A percentile compares a stretch with the other conserved stretches of the same genome.
Conservation (phyloP, 805 yeast genomes). For the Starmera quercuum region DNA sequence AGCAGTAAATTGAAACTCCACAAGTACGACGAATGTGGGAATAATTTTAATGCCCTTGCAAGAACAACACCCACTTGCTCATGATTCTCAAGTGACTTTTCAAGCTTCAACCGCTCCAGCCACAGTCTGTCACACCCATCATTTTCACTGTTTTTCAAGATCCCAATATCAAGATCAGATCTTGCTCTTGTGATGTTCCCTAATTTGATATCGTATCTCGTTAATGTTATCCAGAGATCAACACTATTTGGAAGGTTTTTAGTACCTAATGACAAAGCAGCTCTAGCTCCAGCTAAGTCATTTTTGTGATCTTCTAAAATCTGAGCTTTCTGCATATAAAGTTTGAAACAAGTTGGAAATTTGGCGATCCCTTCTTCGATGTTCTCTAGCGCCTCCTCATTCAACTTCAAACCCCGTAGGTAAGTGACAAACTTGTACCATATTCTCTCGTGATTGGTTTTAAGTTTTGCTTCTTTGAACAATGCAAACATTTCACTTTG, state of each 20-base stretch:
- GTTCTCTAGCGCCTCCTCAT: slow-evolving; percentile 30
- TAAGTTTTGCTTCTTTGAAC: slow-evolving; percentile 30
- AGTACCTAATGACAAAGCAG: slow-evolving; percentile 40
- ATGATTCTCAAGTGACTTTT: slow-evolving; percentile 38
- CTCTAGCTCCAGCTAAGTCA: slow-evolving; percentile 34
- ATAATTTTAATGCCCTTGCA: slow-evolving; percentile 47
- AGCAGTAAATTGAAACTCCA: slow-evolving; percentile 57
- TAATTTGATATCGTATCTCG: slow-evolving; percentile 34
- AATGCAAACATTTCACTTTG: slow-evolving; percentile 27
- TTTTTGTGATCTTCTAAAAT: slow-evolving; percentile 27
- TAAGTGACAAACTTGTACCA: slow-evolving; percentile 57
- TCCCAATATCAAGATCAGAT: slow-evolving; percentile 62
- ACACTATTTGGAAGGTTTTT: slow-evolving; percentile 35
- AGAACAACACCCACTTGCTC: slow-evolving; percentile 47
- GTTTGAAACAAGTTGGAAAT: slow-evolving; percentile 44
- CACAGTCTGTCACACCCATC: slow-evolving; percentile 41
- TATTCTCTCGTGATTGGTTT: slow-evolving; percentile 35
- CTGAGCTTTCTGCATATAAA: slow-evolving; percentile 61
- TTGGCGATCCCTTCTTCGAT: slow-evolving; percentile 37
- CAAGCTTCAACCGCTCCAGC: slow-evolving; percentile 52
- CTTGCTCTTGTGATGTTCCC: slow-evolving; percentile 52
- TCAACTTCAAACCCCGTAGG: slow-evolving; percentile 31
- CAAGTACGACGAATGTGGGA: slow-evolving; percentile 50
- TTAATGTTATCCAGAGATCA: slow-evolving; percentile 47
- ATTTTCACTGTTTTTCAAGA: slow-evolving; percentile 36